A percentile compares a stretch with the other conserved stretches of the same genome.
These are phyloP conservation scores for Coprinellus aureogranulatus DNA, from an alignment of 768 basidiomycete species.

Conservation along the genomic window DNA sequence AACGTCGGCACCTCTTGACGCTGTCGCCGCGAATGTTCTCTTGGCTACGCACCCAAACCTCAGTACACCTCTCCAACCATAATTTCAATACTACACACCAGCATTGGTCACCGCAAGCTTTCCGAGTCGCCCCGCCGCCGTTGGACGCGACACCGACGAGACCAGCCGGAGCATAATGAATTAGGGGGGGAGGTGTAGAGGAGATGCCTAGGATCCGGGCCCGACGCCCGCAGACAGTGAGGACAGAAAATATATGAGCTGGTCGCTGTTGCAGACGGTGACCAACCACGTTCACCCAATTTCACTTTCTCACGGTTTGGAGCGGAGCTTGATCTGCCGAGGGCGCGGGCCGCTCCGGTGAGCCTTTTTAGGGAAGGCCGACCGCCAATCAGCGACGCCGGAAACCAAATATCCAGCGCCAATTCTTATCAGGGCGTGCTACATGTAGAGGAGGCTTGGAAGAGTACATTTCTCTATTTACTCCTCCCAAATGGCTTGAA, in stretches of 20 bases:
- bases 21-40: slow-evolving; percentile 63
- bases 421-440: no score
- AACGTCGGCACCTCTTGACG: slow-evolving; percentile 70
- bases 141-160: slow-evolving; percentile 55
- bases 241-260: slow-evolving; percentile 30
- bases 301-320: slow-evolving; percentile 38
- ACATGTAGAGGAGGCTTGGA: no score
- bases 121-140: slow-evolving; percentile 69
- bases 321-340: slow-evolving; percentile 23
- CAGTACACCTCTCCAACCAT: slow-evolving; percentile 1
- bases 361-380: no score
- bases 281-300: slow-evolving; percentile 44
- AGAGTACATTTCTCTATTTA: no score
- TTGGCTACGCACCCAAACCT: slow-evolving; percentile 39
- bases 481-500: no score
- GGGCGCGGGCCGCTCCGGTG: background rate
- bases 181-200: slow-evolving; percentile 19
- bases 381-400: no score
- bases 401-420: no score
- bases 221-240: slow-evolving; percentile 24
- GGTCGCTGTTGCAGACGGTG: slow-evolving; percentile 45
- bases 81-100: slow-evolving; percentile 10
- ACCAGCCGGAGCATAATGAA: slow-evolving; percentile 67
- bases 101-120: slow-evolving; percentile 50
- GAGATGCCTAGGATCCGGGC: slow-evolving; percentile 30